phyloP scores from a whole-genome alignment of 805 yeast genomes.

The Myxozyma vanderwaltii region DNA sequence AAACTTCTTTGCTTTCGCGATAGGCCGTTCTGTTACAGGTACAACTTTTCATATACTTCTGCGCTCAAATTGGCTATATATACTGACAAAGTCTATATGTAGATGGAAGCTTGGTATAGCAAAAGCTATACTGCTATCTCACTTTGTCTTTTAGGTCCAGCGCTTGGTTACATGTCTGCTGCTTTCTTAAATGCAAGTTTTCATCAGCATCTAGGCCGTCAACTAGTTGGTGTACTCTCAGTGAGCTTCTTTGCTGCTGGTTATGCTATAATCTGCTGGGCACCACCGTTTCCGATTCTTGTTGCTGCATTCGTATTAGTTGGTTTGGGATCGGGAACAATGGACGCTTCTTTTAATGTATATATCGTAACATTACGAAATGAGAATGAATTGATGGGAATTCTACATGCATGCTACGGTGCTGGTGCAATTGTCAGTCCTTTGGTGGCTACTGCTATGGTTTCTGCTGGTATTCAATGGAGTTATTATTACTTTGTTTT shows the following conservation, averaged over 20 bases:
- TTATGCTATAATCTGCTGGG: slow-evolving; percentile 52
- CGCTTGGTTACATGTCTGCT: slow-evolving; percentile 55
- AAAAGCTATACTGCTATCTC: slow-evolving; percentile 57
- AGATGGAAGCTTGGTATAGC: slow-evolving; percentile 52
- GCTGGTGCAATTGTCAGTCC: slow-evolving; percentile 72
- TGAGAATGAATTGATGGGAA: slow-evolving; percentile 61
- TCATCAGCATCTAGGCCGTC: slow-evolving; percentile 47
- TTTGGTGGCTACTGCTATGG: slow-evolving; percentile 61
- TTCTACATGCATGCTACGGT: slow-evolving; percentile 72
- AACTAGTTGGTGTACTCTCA: slow-evolving; percentile 47
- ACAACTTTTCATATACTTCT: not conserved
- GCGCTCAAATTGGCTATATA: not conserved
- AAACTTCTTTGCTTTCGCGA: not conserved
- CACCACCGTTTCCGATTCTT: slow-evolving; percentile 54
- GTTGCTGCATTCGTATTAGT: slow-evolving; percentile 57
- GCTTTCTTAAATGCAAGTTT: slow-evolving; percentile 53
- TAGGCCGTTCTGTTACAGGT: slow-evolving; percentile 11
- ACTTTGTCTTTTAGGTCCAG: slow-evolving; percentile 58
- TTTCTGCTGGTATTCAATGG: slow-evolving; percentile 57
- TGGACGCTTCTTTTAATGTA: slow-evolving; percentile 55
- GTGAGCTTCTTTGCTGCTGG: slow-evolving; percentile 44
- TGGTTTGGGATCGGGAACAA: slow-evolving; percentile 57
- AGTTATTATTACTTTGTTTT: slow-evolving; percentile 55
- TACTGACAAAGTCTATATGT: slow-evolving; percentile 12
- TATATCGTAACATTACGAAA: slow-evolving; percentile 54